These are phyloP conservation scores for Mortierella sp. DNA, from an alignment of 371 early-diverging fungal species.

Conservation along the genomic window DNA sequence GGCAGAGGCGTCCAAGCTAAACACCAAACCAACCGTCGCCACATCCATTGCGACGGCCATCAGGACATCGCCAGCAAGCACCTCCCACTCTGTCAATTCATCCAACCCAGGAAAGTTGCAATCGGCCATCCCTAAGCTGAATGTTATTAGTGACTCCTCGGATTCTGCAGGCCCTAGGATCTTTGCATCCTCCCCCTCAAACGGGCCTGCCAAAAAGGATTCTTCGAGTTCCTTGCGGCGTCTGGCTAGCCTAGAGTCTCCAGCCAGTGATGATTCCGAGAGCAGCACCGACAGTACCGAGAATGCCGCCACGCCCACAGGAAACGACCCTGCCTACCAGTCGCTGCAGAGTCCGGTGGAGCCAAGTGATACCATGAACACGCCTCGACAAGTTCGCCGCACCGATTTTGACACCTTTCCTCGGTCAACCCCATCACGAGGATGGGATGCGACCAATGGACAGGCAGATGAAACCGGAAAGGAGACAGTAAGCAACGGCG, in stretches of 20 bases:
- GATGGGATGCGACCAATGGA: not conserved
- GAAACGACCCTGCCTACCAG: conserved; percentile 31
- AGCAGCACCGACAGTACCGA: conserved; percentile 18
- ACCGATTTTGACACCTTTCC: conserved; percentile 30
- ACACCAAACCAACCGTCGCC: conserved; percentile 55
- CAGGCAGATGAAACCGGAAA: not conserved
- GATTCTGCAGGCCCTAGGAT: conserved; percentile 29
- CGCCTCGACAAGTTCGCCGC: not conserved
- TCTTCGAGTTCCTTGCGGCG: conserved; percentile 39
- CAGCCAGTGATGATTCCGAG: conserved; percentile 28
- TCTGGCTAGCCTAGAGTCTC: conserved; percentile 42
- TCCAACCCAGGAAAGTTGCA: conserved; percentile 18
- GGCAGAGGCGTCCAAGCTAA: conserved; percentile 36
- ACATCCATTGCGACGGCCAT: conserved; percentile 53
- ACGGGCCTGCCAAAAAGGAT: conserved; percentile 40
- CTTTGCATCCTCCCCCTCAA: conserved; percentile 30
- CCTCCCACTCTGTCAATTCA: conserved; percentile 20
- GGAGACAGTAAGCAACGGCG: not conserved
- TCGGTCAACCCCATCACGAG: conserved; percentile 1
- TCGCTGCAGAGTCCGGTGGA: conserved; percentile 23
- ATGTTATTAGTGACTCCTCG: conserved; percentile 21
- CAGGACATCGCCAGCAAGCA: conserved; percentile 32
- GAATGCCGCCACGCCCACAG: conserved; percentile 22
- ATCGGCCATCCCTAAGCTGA: conserved; percentile 33
- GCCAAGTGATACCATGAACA: not conserved